A percentile compares a stretch with the other conserved stretches of the same genome.
These are phyloP conservation scores for Kwoniella europaea DNA, from an alignment of 768 basidiomycete genomes.

Conservation along the genomic window DNA sequence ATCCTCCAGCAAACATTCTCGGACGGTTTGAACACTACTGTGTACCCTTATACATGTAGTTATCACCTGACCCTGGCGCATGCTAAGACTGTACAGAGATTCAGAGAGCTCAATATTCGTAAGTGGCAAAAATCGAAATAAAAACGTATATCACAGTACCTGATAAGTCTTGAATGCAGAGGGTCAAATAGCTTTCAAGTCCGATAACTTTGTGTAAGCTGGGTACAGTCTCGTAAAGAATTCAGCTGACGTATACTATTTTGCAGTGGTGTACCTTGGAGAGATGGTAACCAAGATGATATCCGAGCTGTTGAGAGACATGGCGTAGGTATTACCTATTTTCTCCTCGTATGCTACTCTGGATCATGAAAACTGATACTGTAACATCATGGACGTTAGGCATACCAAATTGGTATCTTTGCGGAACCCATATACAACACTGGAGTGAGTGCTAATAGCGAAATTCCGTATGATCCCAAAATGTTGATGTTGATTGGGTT, in stretches of 20 bases:
- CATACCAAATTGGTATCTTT: conserved; percentile 64
- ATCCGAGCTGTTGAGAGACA: conserved; percentile 63
- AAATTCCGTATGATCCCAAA: too few species aligned
- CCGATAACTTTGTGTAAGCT: conserved; percentile 61
- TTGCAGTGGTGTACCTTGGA: conserved; percentile 37
- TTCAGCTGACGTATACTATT: not conserved
- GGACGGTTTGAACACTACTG: conserved; percentile 1
- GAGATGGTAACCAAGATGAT: conserved; percentile 57
- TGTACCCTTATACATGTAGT: conserved; percentile 30
- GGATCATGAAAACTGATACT: not conserved
- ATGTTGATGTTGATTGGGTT: not conserved
- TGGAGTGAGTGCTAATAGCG: conserved; percentile 48
- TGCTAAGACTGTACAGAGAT: conserved; percentile 35
- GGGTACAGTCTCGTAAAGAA: not conserved
- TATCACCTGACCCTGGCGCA: conserved; percentile 39
- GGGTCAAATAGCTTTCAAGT: conserved; percentile 63
- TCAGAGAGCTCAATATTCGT: conserved; percentile 30
- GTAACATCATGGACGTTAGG: conserved; percentile 19
- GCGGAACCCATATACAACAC: conserved; percentile 64
- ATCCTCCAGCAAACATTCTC: conserved; percentile 18
- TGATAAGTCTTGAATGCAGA: conserved; percentile 8
- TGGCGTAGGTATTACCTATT: conserved; percentile 35
- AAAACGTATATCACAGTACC: not conserved
- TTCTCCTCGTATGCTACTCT: not conserved
- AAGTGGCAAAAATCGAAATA: not conserved